Evolutionary conservation across 2,329 filamentous ascomycete genomes (phyloP).

Genomic region (Neopestalotiopsis sp.): DNA sequence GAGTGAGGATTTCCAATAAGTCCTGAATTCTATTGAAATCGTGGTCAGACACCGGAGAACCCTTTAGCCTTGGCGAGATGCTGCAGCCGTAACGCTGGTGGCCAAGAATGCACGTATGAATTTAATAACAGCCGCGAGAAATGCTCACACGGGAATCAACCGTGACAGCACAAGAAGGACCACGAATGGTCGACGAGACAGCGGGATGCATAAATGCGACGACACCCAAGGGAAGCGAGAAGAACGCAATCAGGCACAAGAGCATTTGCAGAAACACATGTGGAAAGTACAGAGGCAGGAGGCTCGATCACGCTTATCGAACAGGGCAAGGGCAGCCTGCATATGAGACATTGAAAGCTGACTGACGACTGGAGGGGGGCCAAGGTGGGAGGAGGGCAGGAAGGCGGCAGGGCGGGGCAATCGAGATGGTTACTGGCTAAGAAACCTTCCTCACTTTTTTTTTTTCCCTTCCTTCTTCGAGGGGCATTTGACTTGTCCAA

Average conservation of each 20-base stretch:
- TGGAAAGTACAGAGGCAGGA: background rate
- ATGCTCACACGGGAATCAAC: background rate
- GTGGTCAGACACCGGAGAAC: background rate
- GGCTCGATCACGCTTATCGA: background rate
- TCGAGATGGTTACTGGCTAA: background rate
- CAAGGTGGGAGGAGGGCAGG: background rate
- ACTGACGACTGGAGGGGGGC: too few species aligned
- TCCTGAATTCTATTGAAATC: too few species aligned
- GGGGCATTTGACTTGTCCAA: background rate
- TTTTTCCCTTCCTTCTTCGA: background rate
- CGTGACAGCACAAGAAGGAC: background rate
- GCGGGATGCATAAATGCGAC: background rate
- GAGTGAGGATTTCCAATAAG: too few species aligned
- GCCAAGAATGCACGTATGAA: background rate
- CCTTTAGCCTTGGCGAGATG: background rate
- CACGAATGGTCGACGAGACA: background rate
- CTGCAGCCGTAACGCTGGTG: too few species aligned
- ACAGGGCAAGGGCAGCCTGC: background rate
- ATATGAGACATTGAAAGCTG: background rate
- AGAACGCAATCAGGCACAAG: background rate
- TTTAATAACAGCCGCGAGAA: background rate
- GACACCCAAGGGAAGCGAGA: background rate
- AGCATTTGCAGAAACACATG: background rate
- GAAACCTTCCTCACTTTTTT: background rate
- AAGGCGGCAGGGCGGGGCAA: conserved; percentile 7